Percentiles rank a stretch among this genome's conserved stretches.
Conservation (phyloP, 495 filamentous ascomycete genomes). For the Penicillium waksmanii region DNA sequence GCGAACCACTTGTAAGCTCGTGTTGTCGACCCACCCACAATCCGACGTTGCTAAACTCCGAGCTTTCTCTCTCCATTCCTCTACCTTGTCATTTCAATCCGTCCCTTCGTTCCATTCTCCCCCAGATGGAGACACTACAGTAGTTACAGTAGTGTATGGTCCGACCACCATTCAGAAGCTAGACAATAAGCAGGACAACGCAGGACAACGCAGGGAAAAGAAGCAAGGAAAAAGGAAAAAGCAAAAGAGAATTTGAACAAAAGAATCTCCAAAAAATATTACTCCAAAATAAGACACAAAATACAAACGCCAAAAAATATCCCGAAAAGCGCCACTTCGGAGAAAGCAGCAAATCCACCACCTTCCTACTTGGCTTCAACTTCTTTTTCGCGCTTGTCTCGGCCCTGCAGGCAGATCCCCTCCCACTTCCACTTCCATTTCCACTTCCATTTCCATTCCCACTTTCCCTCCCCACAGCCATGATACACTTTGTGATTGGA, state of each 20-base stretch:
- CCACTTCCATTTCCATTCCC: background rate
- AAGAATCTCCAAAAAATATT: no score
- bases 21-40: no score
- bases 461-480: slow-evolving; percentile 1
- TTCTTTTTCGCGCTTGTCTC: slow-evolving; percentile 28
- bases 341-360: background rate
- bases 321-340: background rate
- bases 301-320: no score
- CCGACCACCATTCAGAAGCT: background rate
- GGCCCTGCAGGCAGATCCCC: slow-evolving; percentile 13
- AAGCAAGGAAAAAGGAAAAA: background rate
- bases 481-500: slow-evolving; percentile 14
- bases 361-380: background rate
- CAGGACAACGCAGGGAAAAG: background rate
- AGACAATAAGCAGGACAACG: background rate
- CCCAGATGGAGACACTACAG: no score
- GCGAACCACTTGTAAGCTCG: background rate
- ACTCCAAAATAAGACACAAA: no score
- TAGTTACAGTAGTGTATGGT: background rate
- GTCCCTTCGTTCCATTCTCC: background rate
- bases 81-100: background rate
- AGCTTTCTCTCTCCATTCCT: background rate
- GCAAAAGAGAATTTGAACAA: background rate
- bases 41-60: background rate
- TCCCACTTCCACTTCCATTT: background rate